Percentiles rank a stretch among this genome's conserved stretches.
Conservation (phyloP, 108 stramenopile species). For the Nitzschia sp. region DNA sequence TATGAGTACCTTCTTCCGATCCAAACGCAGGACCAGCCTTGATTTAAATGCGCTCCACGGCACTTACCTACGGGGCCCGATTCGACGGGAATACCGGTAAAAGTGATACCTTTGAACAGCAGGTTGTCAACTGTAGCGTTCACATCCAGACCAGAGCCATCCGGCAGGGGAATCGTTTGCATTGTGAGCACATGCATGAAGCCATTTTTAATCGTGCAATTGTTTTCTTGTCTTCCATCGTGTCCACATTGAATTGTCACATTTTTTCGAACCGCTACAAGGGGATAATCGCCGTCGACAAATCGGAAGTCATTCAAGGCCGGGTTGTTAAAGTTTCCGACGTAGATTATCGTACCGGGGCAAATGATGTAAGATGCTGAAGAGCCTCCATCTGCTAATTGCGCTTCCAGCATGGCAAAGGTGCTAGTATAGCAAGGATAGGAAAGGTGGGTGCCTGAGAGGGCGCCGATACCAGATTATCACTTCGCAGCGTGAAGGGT, state of each 20-base stretch:
- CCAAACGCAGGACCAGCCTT: no score
- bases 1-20: no score
- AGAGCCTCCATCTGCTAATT: neutral
- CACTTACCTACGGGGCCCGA: no score
- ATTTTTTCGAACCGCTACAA: neutral
- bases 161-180: neutral
- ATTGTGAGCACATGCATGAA: conserved; percentile 11
- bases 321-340: conserved; percentile 5
- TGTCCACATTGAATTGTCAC: conserved; percentile 11
- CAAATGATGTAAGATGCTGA: conserved; percentile 4
- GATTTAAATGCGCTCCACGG: no score
- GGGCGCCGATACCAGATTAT: no score
- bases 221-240: conserved; percentile 12
- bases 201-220: conserved; percentile 11
- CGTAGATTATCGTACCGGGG: conserved; percentile 9
- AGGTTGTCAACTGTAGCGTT: neutral
- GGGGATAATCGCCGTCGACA: conserved; percentile 7
- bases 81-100: neutral
- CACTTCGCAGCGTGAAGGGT: no score
- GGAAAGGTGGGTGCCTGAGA: neutral
- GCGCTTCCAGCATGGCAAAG: neutral
- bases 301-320: neutral
- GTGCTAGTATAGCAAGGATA: conserved; percentile 15
- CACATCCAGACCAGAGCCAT: neutral
- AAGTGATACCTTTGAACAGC: neutral